A percentile compares a stretch with the other conserved stretches of the same genome.
These are phyloP conservation scores for Phaeosphaeria sp. DNA, from an alignment of 2,329 filamentous ascomycete genomes.

Conservation along the genomic window DNA sequence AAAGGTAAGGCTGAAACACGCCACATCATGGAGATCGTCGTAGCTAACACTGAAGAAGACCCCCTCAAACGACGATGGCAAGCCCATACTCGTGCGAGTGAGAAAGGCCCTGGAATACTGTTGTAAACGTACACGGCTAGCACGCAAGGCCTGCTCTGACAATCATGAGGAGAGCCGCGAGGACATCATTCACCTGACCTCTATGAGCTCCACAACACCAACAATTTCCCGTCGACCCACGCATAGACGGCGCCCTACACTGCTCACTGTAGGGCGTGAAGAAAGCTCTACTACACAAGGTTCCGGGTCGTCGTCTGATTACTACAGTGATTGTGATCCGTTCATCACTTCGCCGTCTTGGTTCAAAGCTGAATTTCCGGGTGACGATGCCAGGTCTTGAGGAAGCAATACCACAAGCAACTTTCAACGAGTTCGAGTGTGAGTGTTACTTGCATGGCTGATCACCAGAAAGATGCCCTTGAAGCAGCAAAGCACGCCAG, in stretches of 20 bases:
- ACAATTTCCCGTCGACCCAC: not conserved
- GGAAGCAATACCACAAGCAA: not conserved
- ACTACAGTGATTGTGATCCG: conserved; percentile 5
- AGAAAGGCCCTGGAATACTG: conserved; percentile 8
- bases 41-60: conserved; percentile 4
- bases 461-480: not conserved
- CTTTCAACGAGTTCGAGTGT: not conserved
- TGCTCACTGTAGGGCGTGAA: not conserved
- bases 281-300: not conserved
- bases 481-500: not conserved
- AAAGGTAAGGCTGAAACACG: conserved; percentile 1
- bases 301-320: not conserved
- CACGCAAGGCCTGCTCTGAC: not conserved
- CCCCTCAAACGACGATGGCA: not conserved
- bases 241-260: not conserved
- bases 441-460: not conserved
- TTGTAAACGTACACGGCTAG: conserved; percentile 3
- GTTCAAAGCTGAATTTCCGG: conserved; percentile 8
- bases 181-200: conserved; percentile 1
- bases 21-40: not conserved
- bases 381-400: conserved; percentile 2
- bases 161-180: not conserved
- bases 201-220: conserved; percentile 1
- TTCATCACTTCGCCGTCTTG: conserved; percentile 17
- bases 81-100: conserved; percentile 1